Evolutionary conservation across 345 rosid species (phyloP), one percentile per base, ranked within the genome.

Genomic region (Eucalyptus fibrosa): DNA sequence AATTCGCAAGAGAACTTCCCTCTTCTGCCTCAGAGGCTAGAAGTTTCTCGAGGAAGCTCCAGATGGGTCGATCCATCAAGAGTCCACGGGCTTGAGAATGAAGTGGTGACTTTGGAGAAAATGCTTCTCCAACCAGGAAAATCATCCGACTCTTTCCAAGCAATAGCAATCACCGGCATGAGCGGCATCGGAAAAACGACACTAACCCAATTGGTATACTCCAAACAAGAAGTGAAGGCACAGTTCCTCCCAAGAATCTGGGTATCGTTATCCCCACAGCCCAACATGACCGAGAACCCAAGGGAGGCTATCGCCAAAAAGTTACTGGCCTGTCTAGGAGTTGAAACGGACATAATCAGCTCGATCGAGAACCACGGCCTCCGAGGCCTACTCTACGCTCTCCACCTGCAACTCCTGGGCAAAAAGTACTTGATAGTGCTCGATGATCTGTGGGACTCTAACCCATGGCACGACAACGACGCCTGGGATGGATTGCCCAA

Each of bases 361-460:
- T 56, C 87, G 21, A 86, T 88, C 17, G 88, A 42, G 34, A 51
- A 37, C 1, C 7, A 88, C 30, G 90, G 86, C 26, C 77, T 86
- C 26, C 40, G n/a, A 34, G 92, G 91, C 50, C 55, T 92, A 17
- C 45, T 53, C 15, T 69, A 53, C 40, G 89, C 88, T 26, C 86
- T 89, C 62, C 87, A 89, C 47, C 86, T 32, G 53, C 88, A 88
- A 87, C 72, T 90, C 40, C 24, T 32, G 45, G 91, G 93, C 21
- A 89, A 92, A 89, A 92, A 44, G 44, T 89, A 90, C 50, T 60
- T 92, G 89, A 86, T 90, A 24, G 92, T 92, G 86, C 89, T 92
- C 3, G 90, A 92, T n/a, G 90, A 92, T 47, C 59, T 56, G 34
- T 7, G n/a, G 80, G 56, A 60, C 18, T 7, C 37, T 2, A 72